Base-by-base conservation (phyloP, 2,329 filamentous ascomycete genomes). In the Fusarium tricinctum region DNA sequence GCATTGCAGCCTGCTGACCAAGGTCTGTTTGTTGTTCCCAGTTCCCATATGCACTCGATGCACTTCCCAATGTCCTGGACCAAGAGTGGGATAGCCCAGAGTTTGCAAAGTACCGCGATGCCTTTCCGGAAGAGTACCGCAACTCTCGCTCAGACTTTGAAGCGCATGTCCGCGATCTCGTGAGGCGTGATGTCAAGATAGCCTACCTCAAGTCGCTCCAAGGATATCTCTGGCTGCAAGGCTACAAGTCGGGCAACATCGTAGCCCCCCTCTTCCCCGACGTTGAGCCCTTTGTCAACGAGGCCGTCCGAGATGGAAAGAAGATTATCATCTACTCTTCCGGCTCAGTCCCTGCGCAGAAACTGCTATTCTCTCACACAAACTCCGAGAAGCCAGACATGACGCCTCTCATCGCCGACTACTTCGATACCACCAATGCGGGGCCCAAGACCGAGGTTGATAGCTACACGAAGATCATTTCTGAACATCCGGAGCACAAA, bases 341-440 rank as follows among this genome's bases (percentile, higher is more conserved):
- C 14, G 92, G 92, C 32, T 94, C 91, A 22, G 90, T 95, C 8
- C 85, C 90, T 20, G 92, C 92, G 15, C 92, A 96, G 83, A 92
- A 93, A 80, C 82, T 95, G 64, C 85, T 95, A 66, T 95, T 95
- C 79, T 83, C 85, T 63, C 88, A 94, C 75, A 89, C 88, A 42
- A 81, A 86, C 66, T 83, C 86, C 9, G 79, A 84, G 62, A 83
- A 84, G 19, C 81, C 84, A n/a, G 88, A 93, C 75, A 77, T 92
- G 72, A 86, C 83, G 5, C 80, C 80, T 2, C 77, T 87, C 57
- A 85, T 93, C 60, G 82, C 82, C 44, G 89, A 85, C 70, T 93
- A 89, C 84, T 95, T 93, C 75, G 92, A 96, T 77, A 95, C 92
- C 5, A 87, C 92, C 60, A 95, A 92, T 77, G 92, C 92, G 32